Base-by-base conservation (phyloP, 169 alveolate genomes). In the Theileria parva region DNA sequence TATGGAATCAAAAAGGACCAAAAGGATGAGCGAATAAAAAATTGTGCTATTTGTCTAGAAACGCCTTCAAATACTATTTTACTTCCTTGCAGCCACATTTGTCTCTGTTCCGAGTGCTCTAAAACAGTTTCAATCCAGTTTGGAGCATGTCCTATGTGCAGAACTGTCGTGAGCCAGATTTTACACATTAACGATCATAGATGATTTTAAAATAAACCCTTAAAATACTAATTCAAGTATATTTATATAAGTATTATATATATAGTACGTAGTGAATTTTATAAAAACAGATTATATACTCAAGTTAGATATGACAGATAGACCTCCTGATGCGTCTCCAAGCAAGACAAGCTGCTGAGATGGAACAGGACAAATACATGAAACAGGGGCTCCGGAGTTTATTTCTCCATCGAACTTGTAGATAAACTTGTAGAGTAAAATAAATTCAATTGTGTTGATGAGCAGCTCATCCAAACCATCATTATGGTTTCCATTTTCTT, bases 251-350 rank as follows among this genome's bases (percentile, higher is more conserved):
- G 34, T 60, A 12, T 25, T 53, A 11, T 6, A 37, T 27, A 70
- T 6, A 70, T 34, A 53, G 9, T 34, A 34, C 7, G 11, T 27
- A 21, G 23, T 28, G 27, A 21, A 4, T 65, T 6, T 23, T 57
- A 57, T 57, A 57, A 21, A 21, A 57, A 57, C 7, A 57, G 63
- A 44, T n/a, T 67, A 27, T 39, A 28, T 68, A 27, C 34, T 48
- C 23, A 85, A 23, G 48, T 77, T 85, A 67, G 78, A 78, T 27
- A 77, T 79, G 27, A 78, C 63, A 5, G 71, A 80, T 17, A 77
- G 23, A 23, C 83, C 91, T 7, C 87, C 91, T 37, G 81, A 78
- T 12, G 86, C 91, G 59, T 85, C 78, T 19, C 86, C 91, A 7
- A 73, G 81, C 0, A 85, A 27, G 23, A 77, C 84, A 11, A 70